Base-by-base conservation (phyloP, 1,139 yeast genomes). In the Zygoascus hellenicus region DNA sequence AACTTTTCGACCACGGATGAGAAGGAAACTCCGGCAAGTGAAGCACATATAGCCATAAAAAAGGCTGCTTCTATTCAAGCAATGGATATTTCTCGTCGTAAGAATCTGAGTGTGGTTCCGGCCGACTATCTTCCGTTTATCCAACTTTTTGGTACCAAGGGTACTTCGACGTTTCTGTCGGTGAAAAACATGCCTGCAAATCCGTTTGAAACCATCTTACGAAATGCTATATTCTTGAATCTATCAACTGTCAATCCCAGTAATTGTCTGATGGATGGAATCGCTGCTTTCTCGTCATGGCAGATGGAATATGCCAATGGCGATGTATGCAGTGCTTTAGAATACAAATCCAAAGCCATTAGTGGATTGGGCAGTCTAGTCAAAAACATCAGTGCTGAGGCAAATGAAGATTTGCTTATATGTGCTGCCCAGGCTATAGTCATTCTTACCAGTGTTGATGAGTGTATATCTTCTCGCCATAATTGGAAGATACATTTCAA, bases 231-330 rank as follows among this genome's bases (percentile, higher is more conserved):
- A 11, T 43, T 32, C 13, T 30, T 43, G 13, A 37, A 36, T 13
- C 32, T 32, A n/a, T 38, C 37, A 6, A 36, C 34, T 1, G 15
- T 29, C 16, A 41, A 38, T 19, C 29, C 40, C 7, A 38, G 32
- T 30, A 38, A 43, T 13, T 37, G 41, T 13, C 14, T 43, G 13
- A 43, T 43, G 37, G 30, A 43, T 30, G 46, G 41, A 3, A 28
- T 43, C n/a, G 46, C 46, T 9, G 39, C 46, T 6, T 36, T 43
- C n/a, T 43, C 46, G 2, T 43, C 46, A 5, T 43, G 46, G 46
- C 46, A 43, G 36, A 37, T 43, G 42, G 46, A 38, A 9, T 22
- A 28, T 30, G 30, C 7, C 15, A 15, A 19, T 9, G 46, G 46
- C 11, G 42, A 43, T 10, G 37, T 29, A 6, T 37, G 37, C 6